Evolutionary conservation across 1,284 basidiomycete genomes (phyloP).

Genomic region (Peniophora sp.): DNA sequence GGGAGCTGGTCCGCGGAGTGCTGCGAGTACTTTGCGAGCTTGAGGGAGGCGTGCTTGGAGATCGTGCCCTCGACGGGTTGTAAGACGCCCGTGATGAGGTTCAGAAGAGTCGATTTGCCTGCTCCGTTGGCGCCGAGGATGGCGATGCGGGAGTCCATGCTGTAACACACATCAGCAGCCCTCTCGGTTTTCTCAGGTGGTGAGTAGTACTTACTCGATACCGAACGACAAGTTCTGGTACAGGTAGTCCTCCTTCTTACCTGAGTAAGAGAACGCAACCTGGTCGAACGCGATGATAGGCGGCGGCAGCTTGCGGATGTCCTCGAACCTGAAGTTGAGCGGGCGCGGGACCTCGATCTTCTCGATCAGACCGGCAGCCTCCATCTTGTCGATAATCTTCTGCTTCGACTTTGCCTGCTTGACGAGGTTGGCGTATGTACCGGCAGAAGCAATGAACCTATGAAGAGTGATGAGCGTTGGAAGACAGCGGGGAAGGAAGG

Average conservation of each 20-base stretch:
- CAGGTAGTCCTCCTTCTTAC: slow-evolving; percentile 80
- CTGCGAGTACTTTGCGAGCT: slow-evolving; percentile 97
- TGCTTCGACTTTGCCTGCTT: slow-evolving; percentile 99
- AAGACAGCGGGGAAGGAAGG: slow-evolving; percentile 7
- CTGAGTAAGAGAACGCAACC: slow-evolving; percentile 93
- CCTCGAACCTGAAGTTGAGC: slow-evolving; percentile 94
- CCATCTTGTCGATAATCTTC: slow-evolving; percentile 99
- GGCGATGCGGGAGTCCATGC: slow-evolving; percentile 93
- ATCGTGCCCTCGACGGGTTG: slow-evolving; percentile 82
- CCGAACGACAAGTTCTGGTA: slow-evolving; percentile 89
- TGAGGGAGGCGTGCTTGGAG: slow-evolving; percentile 83
- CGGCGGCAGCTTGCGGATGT: slow-evolving; percentile 88
- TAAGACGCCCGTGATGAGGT: slow-evolving; percentile 85
- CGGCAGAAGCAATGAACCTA: slow-evolving; percentile 95
- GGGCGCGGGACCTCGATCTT: slow-evolving; percentile 72
- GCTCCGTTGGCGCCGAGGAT: slow-evolving; percentile 99
- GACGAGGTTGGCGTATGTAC: slow-evolving; percentile 98
- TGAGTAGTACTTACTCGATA: slow-evolving; percentile 68
- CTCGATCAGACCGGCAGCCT: slow-evolving; percentile 96
- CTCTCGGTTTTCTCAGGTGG: slow-evolving; percentile 1
- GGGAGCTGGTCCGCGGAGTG: slow-evolving; percentile 98
- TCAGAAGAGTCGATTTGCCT: slow-evolving; percentile 94
- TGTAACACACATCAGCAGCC: slow-evolving; percentile 20
- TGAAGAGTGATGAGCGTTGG: slow-evolving; percentile 1
- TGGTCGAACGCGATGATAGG: slow-evolving; percentile 95